phyloP scores from a whole-genome alignment of 768 basidiomycete genomes.

The Hericium alpestre region DNA sequence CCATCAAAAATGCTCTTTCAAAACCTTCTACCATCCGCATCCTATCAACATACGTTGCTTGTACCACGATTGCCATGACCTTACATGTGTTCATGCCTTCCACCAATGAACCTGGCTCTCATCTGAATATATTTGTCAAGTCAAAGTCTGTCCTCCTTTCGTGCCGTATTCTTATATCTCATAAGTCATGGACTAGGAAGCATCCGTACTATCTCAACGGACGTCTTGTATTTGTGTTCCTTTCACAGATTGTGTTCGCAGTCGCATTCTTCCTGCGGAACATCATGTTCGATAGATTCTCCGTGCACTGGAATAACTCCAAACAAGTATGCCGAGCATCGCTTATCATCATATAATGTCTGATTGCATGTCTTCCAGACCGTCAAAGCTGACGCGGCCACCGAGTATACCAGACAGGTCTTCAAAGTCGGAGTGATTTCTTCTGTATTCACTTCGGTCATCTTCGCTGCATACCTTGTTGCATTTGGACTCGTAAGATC shows the following conservation, averaged over 20 bases:
- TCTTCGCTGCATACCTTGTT: conserved; percentile 26
- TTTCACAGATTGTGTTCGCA: conserved; percentile 41
- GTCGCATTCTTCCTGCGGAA: conserved; percentile 42
- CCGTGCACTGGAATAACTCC: conserved; percentile 18
- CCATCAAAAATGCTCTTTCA: conserved; percentile 33
- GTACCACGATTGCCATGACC: conserved; percentile 32
- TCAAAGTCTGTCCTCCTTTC: conserved; percentile 40
- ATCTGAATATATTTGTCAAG: conserved; percentile 49
- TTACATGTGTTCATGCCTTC: conserved; percentile 34
- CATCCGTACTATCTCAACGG: conserved; percentile 70
- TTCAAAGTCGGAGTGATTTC: neutral
- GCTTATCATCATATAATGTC: neutral
- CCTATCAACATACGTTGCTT: conserved; percentile 35
- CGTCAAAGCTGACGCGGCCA: conserved; percentile 16
- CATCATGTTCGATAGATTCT: conserved; percentile 53
- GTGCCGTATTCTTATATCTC: neutral
- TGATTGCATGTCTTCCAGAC: conserved; percentile 6
- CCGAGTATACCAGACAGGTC: conserved; percentile 6
- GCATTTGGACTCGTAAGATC: conserved; percentile 41
- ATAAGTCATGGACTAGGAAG: conserved; percentile 32
- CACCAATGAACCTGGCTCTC: conserved; percentile 26
- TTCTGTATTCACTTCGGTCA: neutral
- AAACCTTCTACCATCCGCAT: conserved; percentile 37
- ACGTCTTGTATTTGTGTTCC: conserved; percentile 46
- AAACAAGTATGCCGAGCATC: too few species aligned